These are phyloP conservation scores for Raddia guianensis DNA, from an alignment of 176 grass and related monocot genomes.

Conservation along the genomic window DNA sequence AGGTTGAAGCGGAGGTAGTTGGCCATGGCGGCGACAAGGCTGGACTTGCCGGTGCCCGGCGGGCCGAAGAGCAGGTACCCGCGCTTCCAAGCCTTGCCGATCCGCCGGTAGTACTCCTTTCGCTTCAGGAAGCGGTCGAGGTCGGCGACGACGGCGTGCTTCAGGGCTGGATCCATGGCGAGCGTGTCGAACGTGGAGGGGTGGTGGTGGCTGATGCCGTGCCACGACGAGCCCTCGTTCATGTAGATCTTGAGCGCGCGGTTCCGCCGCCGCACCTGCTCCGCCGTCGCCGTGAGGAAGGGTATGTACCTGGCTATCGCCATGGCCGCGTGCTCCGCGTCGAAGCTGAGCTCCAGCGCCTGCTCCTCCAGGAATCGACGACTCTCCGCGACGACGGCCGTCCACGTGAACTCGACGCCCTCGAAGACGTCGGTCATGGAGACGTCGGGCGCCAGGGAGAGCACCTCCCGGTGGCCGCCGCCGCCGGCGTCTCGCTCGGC, in stretches of 20 bases:
- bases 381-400: neutral
- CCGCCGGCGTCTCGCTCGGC: neutral
- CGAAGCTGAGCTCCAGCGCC: constrained; percentile 39
- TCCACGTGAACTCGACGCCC: constrained; percentile 39
- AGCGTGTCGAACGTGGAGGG: constrained; percentile 41
- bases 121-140: constrained; percentile 41
- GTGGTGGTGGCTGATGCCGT: constrained; percentile 11
- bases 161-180: constrained; percentile 37
- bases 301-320: constrained; percentile 40
- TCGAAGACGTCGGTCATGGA: constrained; percentile 43
- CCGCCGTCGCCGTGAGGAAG: constrained; percentile 13
- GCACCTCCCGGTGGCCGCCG: neutral
- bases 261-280: neutral
- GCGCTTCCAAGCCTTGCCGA: too few species aligned
- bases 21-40: constrained; percentile 50
- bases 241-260: constrained; percentile 39
- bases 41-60: constrained; percentile 40
- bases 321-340: constrained; percentile 19
- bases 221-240: constrained; percentile 31
- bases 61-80: constrained; percentile 19
- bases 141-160: constrained; percentile 22
- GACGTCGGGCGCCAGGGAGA: constrained; percentile 37
- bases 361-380: too few species aligned
- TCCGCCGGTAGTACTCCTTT: constrained; percentile 34
- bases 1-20: constrained; percentile 43